Evolutionary conservation across 1,284 basidiomycete genomes (phyloP), one percentile per base, ranked within the genome.

Genomic region (Exobasidium cylindrosporum): DNA sequence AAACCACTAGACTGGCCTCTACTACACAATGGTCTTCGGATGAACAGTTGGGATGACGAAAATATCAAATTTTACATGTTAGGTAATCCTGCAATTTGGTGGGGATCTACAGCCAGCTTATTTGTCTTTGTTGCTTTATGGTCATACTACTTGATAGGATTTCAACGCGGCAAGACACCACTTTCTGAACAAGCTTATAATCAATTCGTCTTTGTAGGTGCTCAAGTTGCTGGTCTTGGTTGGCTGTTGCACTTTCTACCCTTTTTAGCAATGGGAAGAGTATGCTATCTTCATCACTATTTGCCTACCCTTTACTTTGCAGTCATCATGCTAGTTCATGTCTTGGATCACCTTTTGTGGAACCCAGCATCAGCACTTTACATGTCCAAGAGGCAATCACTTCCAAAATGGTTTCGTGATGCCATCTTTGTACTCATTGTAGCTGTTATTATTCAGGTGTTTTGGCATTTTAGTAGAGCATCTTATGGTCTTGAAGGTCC

Each of bases 231-330:
- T 0, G 87, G 92, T 76, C 85, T 90, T 61, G 96, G 96, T 6
- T 98, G 95, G 95, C 83, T 85, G 30, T 84, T 98, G 74, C 95
- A 29, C 14, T 53, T 40, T 43, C 45, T 63, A 10, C 62, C 58
- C 29, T 57, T 60, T 28, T 30, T 54, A 6, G 29, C 56, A 40
- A 62, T 64, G 65, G 67, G 65, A 4, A 69, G 81, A 11, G 90
- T 92, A 1, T 93, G 91, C 45, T 93, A 93, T 70, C 82, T 93
- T 14, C 91, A 93, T 79, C 91, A 93, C 83, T 92, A 91, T 75
- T 63, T 98, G 4, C 95, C 95, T 1, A 95, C 95, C 0, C 83
- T 97, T 13, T 97, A 94, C 84, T 98, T 98, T 83, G 86, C 93
- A 3, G 91, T 97, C 47, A 82, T 98, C 59, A 92, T 97, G 88